A percentile compares a stretch with the other conserved stretches of the same genome.
phyloP scores from a whole-genome alignment of 208 protist species.

The Trichomonas tenax region DNA sequence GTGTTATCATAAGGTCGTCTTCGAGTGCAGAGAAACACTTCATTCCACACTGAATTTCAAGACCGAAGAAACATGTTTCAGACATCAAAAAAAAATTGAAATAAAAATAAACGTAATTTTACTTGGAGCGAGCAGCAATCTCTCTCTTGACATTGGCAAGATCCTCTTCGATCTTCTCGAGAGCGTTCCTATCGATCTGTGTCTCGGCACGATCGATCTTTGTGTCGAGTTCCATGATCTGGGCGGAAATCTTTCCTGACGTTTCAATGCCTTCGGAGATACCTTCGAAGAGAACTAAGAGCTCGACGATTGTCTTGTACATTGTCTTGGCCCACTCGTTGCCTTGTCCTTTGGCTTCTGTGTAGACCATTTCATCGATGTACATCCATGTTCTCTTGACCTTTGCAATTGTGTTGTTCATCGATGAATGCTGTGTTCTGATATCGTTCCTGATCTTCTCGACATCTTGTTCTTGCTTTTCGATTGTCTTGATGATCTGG shows the following conservation, averaged over 20 bases:
- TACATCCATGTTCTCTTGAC: constrained; percentile 3
- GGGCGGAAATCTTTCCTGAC: background rate
- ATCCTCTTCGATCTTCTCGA: background rate
- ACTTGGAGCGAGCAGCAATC: background rate
- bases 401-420: background rate
- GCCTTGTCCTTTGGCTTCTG: background rate
- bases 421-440: background rate
- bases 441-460: background rate
- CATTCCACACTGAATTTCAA: background rate
- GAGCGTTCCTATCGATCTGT: background rate
- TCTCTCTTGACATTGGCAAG: background rate
- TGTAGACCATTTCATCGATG: background rate
- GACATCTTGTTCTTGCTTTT: background rate
- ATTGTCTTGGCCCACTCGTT: background rate
- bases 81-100: too few relatives aligned
- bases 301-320: background rate
- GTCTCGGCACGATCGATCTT: background rate
- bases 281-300: background rate
- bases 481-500: background rate
- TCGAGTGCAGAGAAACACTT: background rate
- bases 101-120: too few relatives aligned
- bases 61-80: background rate
- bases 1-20: background rate
- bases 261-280: background rate
- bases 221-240: background rate